A percentile compares a stretch with the other conserved stretches of the same genome.
Conservation (phyloP, 2,329 filamentous ascomycete species). For the Colletotrichum coccodes region DNA sequence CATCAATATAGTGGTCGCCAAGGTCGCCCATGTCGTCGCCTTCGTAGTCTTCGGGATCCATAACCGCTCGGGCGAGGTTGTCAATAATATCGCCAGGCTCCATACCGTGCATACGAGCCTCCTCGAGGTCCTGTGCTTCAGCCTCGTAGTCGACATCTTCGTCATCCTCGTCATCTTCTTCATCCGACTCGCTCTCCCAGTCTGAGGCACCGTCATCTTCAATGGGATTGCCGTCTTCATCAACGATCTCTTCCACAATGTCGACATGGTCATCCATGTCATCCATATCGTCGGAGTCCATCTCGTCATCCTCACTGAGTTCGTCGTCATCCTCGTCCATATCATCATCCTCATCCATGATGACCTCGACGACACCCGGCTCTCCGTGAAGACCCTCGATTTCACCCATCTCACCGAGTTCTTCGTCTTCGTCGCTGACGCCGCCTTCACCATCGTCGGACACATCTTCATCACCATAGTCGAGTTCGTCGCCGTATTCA, state of each 20-base stretch:
- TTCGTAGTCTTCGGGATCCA: slow-evolving; percentile 62
- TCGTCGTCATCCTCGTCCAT: slow-evolving; percentile 71
- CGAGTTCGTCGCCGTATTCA: slow-evolving; percentile 92
- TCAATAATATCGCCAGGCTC: slow-evolving; percentile 58
- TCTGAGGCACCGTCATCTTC: slow-evolving; percentile 69
- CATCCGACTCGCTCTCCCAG: slow-evolving; percentile 70
- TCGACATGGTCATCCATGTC: slow-evolving; percentile 62
- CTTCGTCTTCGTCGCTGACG: slow-evolving; percentile 90
- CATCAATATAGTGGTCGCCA: slow-evolving; percentile 63
- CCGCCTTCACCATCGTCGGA: slow-evolving; percentile 84
- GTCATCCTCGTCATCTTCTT: slow-evolving; percentile 63
- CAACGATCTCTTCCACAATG: slow-evolving; percentile 64
- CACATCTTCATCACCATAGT: slow-evolving; percentile 85
- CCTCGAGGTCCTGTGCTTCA: slow-evolving; percentile 63
- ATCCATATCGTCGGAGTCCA: slow-evolving; percentile 60
- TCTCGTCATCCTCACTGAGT: slow-evolving; percentile 61
- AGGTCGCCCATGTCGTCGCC: slow-evolving; percentile 62
- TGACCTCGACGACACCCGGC: slow-evolving; percentile 75
- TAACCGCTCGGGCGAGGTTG: slow-evolving; percentile 66
- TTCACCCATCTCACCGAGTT: slow-evolving; percentile 83
- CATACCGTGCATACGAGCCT: slow-evolving; percentile 58
- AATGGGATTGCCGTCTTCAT: slow-evolving; percentile 69
- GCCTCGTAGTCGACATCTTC: slow-evolving; percentile 66
- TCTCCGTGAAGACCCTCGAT: slow-evolving; percentile 80
- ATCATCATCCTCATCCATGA: slow-evolving; percentile 77